These are phyloP conservation scores for Magnolia officinalis DNA, from an alignment of 164 flowering plant species.

Conservation along the genomic window DNA sequence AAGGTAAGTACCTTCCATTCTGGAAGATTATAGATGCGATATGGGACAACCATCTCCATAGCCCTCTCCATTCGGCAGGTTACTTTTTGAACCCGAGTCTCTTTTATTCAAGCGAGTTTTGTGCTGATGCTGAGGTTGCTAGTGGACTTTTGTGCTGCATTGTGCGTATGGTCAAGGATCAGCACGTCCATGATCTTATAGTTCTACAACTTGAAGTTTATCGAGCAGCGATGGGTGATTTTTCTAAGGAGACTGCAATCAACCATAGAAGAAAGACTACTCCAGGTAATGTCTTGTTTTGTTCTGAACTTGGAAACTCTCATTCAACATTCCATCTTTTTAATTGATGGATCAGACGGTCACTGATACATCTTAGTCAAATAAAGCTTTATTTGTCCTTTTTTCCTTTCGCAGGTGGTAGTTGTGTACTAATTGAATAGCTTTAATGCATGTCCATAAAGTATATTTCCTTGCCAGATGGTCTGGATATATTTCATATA, in stretches of 20 bases:
- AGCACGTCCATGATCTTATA: constrained; percentile 26
- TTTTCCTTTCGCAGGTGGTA: too few relatives aligned
- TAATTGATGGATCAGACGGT: not conserved
- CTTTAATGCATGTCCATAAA: too few relatives aligned
- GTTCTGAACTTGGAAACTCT: not conserved
- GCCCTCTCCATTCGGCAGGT: constrained; percentile 67
- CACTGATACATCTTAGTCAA: too few relatives aligned
- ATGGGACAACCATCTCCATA: constrained; percentile 61
- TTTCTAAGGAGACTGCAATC: constrained; percentile 26
- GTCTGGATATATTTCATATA: too few relatives aligned
- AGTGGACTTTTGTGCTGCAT: constrained; percentile 44
- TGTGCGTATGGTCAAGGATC: constrained; percentile 36
- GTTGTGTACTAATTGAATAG: too few relatives aligned
- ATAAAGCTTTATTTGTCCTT: too few relatives aligned
- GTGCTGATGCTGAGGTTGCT: constrained; percentile 50
- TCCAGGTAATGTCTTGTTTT: constrained; percentile 39
- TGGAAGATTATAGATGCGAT: constrained; percentile 60
- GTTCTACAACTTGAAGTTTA: constrained; percentile 43
- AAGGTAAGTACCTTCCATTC: constrained; percentile 29
- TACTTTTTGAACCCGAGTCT: constrained; percentile 57
- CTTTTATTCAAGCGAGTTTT: constrained; percentile 42
- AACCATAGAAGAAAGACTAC: constrained; percentile 24
- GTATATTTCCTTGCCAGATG: too few relatives aligned
- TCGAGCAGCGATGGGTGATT: constrained; percentile 31
- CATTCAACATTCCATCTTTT: not conserved